These are phyloP conservation scores for Ilyonectria destructans DNA, from an alignment of 2,329 filamentous ascomycete species.

Conservation along the genomic window DNA sequence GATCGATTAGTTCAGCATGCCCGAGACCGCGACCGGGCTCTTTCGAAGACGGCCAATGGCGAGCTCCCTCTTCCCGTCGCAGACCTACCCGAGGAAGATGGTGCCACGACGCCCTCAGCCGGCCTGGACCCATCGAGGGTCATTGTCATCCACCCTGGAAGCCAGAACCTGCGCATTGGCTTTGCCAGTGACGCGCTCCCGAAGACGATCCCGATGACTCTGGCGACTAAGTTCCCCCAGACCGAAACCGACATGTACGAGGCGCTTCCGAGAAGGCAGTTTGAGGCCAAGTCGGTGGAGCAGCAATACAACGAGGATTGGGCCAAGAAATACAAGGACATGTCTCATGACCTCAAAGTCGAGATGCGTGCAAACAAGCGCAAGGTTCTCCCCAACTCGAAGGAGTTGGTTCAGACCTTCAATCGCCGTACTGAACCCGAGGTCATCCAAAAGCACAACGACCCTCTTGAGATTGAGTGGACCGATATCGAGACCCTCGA, in stretches of 20 bases:
- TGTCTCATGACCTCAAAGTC: slow-evolving; percentile 89
- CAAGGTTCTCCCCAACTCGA: slow-evolving; percentile 96
- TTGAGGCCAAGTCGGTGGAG: slow-evolving; percentile 76
- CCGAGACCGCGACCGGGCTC: slow-evolving; percentile 88
- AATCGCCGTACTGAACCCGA: slow-evolving; percentile 90
- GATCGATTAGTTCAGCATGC: slow-evolving; percentile 89
- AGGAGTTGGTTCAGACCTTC: slow-evolving; percentile 95
- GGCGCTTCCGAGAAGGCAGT: slow-evolving; percentile 81
- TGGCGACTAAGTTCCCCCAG: slow-evolving; percentile 83
- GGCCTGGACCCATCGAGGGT: slow-evolving; percentile 87
- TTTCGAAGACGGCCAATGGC: slow-evolving; percentile 81
- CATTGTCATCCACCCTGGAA: slow-evolving; percentile 95
- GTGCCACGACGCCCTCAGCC: slow-evolving; percentile 69
- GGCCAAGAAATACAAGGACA: slow-evolving; percentile 82
- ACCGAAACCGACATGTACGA: slow-evolving; percentile 89
- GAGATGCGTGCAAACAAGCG: slow-evolving; percentile 96
- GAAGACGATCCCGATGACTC: slow-evolving; percentile 93
- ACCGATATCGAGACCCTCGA: slow-evolving; percentile 82
- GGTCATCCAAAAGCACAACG: slow-evolving; percentile 93
- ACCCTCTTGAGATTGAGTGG: slow-evolving; percentile 95
- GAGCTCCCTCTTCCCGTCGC: slow-evolving; percentile 75
- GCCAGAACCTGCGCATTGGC: slow-evolving; percentile 94
- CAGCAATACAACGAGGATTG: slow-evolving; percentile 91
- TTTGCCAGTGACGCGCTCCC: slow-evolving; percentile 96
- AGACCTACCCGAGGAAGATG: slow-evolving; percentile 73